A percentile compares a stretch with the other conserved stretches of the same genome.
Conservation (phyloP, 345 rosid genomes). For the Populus alba region DNA sequence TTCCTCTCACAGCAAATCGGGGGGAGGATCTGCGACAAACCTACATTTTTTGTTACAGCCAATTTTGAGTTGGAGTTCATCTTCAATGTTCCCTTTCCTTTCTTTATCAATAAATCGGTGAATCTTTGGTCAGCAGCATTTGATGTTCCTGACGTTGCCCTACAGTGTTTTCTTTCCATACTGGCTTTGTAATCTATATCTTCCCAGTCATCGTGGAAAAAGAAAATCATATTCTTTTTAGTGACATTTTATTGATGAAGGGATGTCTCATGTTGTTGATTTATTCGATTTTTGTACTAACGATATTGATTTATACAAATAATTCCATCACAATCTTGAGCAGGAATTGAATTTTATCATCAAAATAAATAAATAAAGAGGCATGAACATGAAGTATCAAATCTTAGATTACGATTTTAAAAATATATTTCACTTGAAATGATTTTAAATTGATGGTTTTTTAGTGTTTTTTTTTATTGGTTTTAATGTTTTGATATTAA, state of each 20-base stretch:
- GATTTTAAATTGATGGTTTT: no score
- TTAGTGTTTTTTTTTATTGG: no score
- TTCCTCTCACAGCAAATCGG: background rate
- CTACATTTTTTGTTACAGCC: conserved; percentile 1
- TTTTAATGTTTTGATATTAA: no score
- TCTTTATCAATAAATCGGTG: conserved; percentile 24
- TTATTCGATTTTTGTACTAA: background rate
- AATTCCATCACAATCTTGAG: background rate
- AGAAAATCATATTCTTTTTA: conserved; percentile 8
- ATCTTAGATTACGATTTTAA: no score
- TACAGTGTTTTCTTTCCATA: background rate
- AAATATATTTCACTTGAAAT: no score
- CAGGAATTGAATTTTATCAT: background rate
- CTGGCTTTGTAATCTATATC: background rate
- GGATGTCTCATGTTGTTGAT: background rate
- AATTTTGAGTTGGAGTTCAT: conserved; percentile 18
- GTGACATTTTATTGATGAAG: background rate
- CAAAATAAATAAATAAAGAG: background rate
- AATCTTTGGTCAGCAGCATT: conserved; percentile 9
- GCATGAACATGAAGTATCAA: no score
- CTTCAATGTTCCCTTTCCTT: conserved; percentile 1
- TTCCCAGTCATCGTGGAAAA: background rate
- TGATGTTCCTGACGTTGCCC: conserved; percentile 6
- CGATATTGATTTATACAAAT: background rate
- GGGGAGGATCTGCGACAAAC: conserved; percentile 6